Evolutionary conservation across 306 rosid species (phyloP).

Genomic region (Lathyrus oleraceus): DNA sequence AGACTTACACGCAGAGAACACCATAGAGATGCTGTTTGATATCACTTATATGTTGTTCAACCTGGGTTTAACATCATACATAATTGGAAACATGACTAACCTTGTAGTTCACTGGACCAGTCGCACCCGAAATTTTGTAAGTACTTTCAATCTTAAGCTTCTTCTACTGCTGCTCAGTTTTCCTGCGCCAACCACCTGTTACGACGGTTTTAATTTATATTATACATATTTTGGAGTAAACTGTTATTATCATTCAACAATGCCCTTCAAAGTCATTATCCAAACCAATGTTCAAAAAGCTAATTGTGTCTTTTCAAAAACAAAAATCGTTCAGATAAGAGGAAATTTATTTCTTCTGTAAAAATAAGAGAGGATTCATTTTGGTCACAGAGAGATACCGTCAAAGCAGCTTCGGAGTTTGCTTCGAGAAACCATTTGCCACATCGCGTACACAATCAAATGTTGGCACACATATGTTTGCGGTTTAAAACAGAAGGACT

Average conservation of each 20-base stretch:
- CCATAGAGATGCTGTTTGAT: slow-evolving; percentile 77
- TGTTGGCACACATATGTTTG: slow-evolving; percentile 81
- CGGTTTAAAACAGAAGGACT: slow-evolving; percentile 76
- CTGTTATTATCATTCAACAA: slow-evolving; percentile 35
- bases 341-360: slow-evolving; percentile 24
- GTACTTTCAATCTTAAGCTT: slow-evolving; percentile 33
- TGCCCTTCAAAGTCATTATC: slow-evolving; percentile 34
- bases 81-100: slow-evolving; percentile 96
- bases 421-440: slow-evolving; percentile 77
- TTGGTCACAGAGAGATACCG: slow-evolving; percentile 64
- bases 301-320: slow-evolving; percentile 28
- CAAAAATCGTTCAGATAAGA: slow-evolving; percentile 32
- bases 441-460: slow-evolving; percentile 58
- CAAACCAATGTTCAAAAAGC: slow-evolving; percentile 26
- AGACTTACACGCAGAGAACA: slow-evolving; percentile 83
- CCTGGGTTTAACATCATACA: slow-evolving; percentile 81
- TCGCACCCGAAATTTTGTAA: slow-evolving; percentile 80
- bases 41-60: slow-evolving; percentile 84
- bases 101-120: slow-evolving; percentile 91
- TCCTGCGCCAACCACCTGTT: slow-evolving; percentile 20
- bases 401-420: slow-evolving; percentile 79
- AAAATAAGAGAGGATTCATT: slow-evolving; percentile 30
- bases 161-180: slow-evolving; percentile 32
- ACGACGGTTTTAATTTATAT: slow-evolving; percentile 21
- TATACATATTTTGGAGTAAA: slow-evolving; percentile 13